Conservation (phyloP, 805 yeast species). For the Limtongia smithiae region DNA sequence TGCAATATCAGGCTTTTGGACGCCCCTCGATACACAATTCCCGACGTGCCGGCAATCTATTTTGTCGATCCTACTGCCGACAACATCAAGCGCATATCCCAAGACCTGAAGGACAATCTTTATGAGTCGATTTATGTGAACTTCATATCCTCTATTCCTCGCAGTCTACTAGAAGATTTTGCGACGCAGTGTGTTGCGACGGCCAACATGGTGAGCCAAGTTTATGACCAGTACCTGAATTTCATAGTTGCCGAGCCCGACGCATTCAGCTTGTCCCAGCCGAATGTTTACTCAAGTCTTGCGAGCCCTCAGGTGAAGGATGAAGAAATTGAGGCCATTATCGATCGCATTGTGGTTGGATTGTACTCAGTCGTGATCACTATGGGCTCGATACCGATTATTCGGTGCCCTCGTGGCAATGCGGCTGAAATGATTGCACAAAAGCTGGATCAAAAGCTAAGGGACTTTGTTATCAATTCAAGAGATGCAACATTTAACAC, state of each 20-base stretch:
- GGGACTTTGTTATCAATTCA: slow-evolving; percentile 80
- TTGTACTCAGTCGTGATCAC: slow-evolving; percentile 62
- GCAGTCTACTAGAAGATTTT: slow-evolving; percentile 80
- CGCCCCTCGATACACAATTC: slow-evolving; percentile 72
- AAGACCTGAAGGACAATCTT: slow-evolving; percentile 68
- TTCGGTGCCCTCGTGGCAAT: slow-evolving; percentile 86
- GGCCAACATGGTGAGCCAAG: slow-evolving; percentile 72
- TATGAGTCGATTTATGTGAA: slow-evolving; percentile 80
- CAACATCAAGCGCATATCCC: slow-evolving; percentile 59
- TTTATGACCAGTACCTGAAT: slow-evolving; percentile 89
- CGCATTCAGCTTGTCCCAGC: slow-evolving; percentile 72
- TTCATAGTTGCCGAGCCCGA: slow-evolving; percentile 92
- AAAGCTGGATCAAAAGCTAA: slow-evolving; percentile 72
- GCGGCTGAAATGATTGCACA: slow-evolving; percentile 94
- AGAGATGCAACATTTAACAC: slow-evolving; percentile 36
- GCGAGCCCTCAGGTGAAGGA: slow-evolving; percentile 72
- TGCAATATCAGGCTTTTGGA: slow-evolving; percentile 44
- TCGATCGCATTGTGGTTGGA: slow-evolving; percentile 73
- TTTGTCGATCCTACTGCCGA: slow-evolving; percentile 83
- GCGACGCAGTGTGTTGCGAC: slow-evolving; percentile 68
- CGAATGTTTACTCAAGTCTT: slow-evolving; percentile 61
- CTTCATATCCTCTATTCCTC: slow-evolving; percentile 73
- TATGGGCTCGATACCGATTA: slow-evolving; percentile 65
- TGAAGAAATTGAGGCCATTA: slow-evolving; percentile 62
- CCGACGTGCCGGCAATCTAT: slow-evolving; percentile 93